Evolutionary conservation across 768 basidiomycete species (phyloP).

Genomic region (Multifurca ochricompacta): DNA sequence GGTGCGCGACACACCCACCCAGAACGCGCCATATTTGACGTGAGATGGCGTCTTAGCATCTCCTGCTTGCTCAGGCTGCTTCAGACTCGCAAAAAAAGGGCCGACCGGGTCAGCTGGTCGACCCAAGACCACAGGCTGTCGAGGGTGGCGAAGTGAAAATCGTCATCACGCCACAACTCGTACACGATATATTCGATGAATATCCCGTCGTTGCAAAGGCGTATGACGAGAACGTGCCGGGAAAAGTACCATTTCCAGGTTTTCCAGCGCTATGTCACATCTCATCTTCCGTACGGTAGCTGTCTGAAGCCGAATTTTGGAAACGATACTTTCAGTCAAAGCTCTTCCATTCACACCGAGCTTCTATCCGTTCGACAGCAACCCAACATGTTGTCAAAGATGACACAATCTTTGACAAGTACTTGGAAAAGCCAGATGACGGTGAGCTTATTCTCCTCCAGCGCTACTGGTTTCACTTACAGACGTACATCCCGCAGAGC

Average conservation of each 20-base stretch:
- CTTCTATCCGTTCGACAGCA: constrained; percentile 82
- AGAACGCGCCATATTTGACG: constrained; percentile 23
- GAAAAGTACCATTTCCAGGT: constrained; percentile 43
- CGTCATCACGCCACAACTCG: constrained; percentile 82
- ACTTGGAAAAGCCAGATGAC: constrained; percentile 93
- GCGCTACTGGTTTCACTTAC: not conserved
- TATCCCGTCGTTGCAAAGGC: constrained; percentile 92
- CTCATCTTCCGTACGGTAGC: constrained; percentile 35
- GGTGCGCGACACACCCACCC: constrained; percentile 36
- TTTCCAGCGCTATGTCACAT: not conserved
- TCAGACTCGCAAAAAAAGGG: constrained; percentile 69
- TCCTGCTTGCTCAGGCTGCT: constrained; percentile 68
- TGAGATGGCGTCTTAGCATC: constrained; percentile 41
- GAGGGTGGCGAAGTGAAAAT: constrained; percentile 85
- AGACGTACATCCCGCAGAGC: constrained; percentile 36
- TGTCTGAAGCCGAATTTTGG: constrained; percentile 93
- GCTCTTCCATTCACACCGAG: constrained; percentile 90
- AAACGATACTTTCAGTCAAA: constrained; percentile 94
- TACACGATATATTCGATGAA: constrained; percentile 96
- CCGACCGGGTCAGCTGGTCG: constrained; percentile 79
- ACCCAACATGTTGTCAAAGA: constrained; percentile 80
- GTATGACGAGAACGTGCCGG: constrained; percentile 88
- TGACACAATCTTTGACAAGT: constrained; percentile 92
- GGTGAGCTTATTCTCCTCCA: constrained; percentile 40
- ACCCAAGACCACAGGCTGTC: constrained; percentile 78